A percentile compares a stretch with the other conserved stretches of the same genome.
Conservation (phyloP, 768 basidiomycete genomes). For the Boletus huronensis region DNA sequence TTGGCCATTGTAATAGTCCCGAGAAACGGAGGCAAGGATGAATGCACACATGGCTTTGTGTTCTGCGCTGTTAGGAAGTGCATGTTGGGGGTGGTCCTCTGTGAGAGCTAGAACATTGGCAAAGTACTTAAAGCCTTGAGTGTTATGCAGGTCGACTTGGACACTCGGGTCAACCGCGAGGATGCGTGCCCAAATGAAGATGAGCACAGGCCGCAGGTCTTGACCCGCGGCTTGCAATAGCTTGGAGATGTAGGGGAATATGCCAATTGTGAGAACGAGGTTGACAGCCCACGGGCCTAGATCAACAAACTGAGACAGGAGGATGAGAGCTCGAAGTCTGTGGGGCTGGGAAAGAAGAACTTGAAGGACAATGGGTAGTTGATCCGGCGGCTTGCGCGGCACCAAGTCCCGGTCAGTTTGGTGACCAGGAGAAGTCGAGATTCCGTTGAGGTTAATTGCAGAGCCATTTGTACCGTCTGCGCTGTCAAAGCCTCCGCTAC, state of each 20-base stretch:
- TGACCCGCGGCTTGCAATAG: conserved; percentile 91
- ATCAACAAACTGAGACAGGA: conserved; percentile 96
- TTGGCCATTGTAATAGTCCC: conserved; percentile 89
- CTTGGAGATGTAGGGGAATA: conserved; percentile 98
- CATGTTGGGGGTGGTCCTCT: conserved; percentile 50
- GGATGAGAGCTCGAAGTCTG: conserved; percentile 89
- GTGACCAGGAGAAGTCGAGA: background rate
- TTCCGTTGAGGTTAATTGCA: conserved; percentile 18
- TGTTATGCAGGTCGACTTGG: conserved; percentile 82
- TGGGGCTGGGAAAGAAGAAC: conserved; percentile 96
- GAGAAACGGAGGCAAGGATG: conserved; percentile 83
- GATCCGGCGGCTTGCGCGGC: conserved; percentile 91
- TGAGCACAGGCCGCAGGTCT: conserved; percentile 94
- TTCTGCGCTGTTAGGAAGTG: conserved; percentile 90
- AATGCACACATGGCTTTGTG: conserved; percentile 99
- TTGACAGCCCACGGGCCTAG: conserved; percentile 99
- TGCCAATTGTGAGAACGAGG: conserved; percentile 91
- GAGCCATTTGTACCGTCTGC: conserved; percentile 16
- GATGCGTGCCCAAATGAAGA: conserved; percentile 99
- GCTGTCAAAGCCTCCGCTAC: conserved; percentile 28
- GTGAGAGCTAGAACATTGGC: conserved; percentile 67
- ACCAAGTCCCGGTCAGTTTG: conserved; percentile 47
- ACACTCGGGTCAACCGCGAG: conserved; percentile 94
- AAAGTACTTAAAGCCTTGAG: conserved; percentile 83
- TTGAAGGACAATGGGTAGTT: conserved; percentile 96